phyloP scores from a whole-genome alignment of 257 asterid species.

The Salvia miltiorrhiza region DNA sequence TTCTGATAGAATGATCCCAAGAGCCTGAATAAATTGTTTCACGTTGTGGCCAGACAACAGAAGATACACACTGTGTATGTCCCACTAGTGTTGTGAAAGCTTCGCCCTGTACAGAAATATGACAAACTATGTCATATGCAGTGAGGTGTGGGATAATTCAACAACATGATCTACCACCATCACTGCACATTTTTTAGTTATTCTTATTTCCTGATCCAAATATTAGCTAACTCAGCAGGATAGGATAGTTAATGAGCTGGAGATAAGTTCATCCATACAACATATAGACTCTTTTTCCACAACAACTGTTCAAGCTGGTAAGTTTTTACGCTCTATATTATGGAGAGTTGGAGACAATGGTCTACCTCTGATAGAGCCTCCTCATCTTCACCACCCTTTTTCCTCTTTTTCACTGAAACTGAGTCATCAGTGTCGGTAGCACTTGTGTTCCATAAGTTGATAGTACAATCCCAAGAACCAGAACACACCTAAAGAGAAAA shows the following conservation, averaged over 20 bases:
- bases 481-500: conserved; percentile 66
- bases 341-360: conserved; percentile 17
- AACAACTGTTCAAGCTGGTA: background rate
- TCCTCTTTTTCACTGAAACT: conserved; percentile 82
- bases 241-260: conserved; percentile 3
- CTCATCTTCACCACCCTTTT: conserved; percentile 41
- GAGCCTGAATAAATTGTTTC: conserved; percentile 79
- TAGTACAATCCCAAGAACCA: conserved; percentile 91
- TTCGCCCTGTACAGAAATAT: conserved; percentile 56
- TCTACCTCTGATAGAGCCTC: conserved; percentile 77
- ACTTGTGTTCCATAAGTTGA: conserved; percentile 68
- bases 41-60: conserved; percentile 76
- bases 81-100: conserved; percentile 78
- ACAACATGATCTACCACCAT: background rate
- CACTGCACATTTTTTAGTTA: background rate
- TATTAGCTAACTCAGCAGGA: background rate
- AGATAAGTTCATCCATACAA: background rate
- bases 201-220: background rate
- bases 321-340: background rate
- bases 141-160: conserved; percentile 2
- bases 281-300: background rate
- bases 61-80: conserved; percentile 88
- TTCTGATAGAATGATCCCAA: conserved; percentile 94
- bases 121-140: conserved; percentile 17
- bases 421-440: conserved; percentile 41